A percentile compares a stretch with the other conserved stretches of the same genome.
These are phyloP conservation scores for Chamaecyparis obtusa DNA, from an alignment of 75 land plant genomes.

Conservation along the genomic window DNA sequence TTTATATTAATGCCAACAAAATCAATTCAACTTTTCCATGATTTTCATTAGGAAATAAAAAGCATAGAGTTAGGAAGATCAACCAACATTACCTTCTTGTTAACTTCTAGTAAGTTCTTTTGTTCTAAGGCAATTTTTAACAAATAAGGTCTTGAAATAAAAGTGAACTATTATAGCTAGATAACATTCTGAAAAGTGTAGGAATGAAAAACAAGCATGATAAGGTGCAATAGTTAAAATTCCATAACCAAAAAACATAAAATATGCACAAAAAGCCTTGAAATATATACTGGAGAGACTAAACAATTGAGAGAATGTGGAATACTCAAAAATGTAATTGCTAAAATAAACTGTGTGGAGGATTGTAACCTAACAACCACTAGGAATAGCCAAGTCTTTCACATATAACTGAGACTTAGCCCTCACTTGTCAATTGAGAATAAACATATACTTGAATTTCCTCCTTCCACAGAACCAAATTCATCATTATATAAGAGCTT, in stretches of 20 bases:
- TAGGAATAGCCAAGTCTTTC: background rate
- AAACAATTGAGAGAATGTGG: background rate
- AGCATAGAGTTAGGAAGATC: background rate
- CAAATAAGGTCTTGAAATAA: constrained; percentile 91
- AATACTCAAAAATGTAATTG: constrained; percentile 2
- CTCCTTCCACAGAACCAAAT: constrained; percentile 18
- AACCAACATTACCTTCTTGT: constrained; percentile 40
- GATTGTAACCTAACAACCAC: background rate
- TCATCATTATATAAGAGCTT: constrained; percentile 67
- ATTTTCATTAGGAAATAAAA: background rate
- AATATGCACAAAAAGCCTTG: background rate
- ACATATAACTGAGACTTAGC: background rate
- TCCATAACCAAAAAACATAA: background rate
- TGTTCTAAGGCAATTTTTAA: constrained; percentile 90
- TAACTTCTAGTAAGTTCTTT: constrained; percentile 49
- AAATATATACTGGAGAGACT: background rate
- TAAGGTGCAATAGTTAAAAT: background rate
- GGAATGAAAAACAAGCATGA: background rate
- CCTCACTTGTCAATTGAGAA: constrained; percentile 88
- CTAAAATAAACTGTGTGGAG: background rate
- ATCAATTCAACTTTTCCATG: constrained; percentile 3
- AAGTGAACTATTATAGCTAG: constrained; percentile 53
- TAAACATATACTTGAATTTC: constrained; percentile 20
- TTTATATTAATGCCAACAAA: background rate
- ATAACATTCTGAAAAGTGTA: no score